Evolutionary conservation across 371 early-diverging fungal species (phyloP), one percentile per base, ranked within the genome.

Genomic region (Mortierella sp.): DNA sequence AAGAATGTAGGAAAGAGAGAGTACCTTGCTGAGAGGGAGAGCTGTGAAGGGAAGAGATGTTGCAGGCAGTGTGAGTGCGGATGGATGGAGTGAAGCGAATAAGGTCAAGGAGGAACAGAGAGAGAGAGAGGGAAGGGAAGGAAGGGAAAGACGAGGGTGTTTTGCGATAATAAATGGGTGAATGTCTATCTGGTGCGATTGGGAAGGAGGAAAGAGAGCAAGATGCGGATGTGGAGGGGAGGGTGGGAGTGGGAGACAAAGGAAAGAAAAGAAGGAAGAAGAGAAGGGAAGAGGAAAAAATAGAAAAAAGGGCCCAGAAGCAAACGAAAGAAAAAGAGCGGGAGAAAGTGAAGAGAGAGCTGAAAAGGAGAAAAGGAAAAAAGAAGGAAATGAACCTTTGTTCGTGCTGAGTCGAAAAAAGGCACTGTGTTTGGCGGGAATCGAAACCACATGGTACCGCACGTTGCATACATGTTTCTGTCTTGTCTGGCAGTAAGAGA

Each of bases 161-260:
- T 51, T n/a, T 53, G 31, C 2, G 46, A 64, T 31, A 51, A 31
- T 51, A 74, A 37, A 55, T 71, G 74, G 74, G 50, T 2, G 16
- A 16, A 50, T 78, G 55, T 71, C 54, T 75, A 53, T 57, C 64
- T 53, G 24, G 75, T 71, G 59, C 54, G 61, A 40, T 69, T 80
- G 51, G 73, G 80, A 75, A 70, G 59, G 40, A 43, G 16, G 9
- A 50, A 24, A 26, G 44, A 34, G 37, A 16, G 67, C 51, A 5
- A 48, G 61, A 31, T 14, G 72, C 24, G 13, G 11, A 40, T 19
- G 21, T 14, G 51, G 13, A 16, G 11, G 34, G 54, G 21, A 72
- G 71, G 24, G n/a, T 48, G 44, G 16, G 73, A 37, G 69, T 50
- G 28, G 14, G 50, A 31, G 57, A 34, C 37, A 34, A 31, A 5